Conservation (phyloP, 1,284 basidiomycete genomes). For the Coriolopsis trogii region DNA sequence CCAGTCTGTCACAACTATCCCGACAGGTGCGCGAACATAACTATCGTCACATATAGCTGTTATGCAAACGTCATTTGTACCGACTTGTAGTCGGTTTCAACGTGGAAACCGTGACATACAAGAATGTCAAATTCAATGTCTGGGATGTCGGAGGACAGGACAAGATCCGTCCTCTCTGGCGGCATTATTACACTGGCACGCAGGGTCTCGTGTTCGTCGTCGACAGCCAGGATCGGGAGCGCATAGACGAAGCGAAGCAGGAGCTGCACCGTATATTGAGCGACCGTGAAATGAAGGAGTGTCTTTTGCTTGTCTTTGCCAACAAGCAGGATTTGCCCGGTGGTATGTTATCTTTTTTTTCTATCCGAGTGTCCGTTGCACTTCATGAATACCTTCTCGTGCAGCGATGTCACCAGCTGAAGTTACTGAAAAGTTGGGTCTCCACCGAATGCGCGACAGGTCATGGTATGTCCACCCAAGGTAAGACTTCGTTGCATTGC, state of each 20-base stretch:
- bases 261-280: conserved; percentile 97
- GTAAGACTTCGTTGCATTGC: conserved; percentile 54
- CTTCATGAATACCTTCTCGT: background rate
- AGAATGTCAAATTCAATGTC: conserved; percentile 99
- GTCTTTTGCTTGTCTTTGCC: conserved; percentile 95
- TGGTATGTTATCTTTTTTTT: conserved; percentile 58
- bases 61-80: background rate
- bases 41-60: background rate
- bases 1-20: conserved; percentile 98
- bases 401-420: conserved; percentile 98
- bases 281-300: conserved; percentile 98
- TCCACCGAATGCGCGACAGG: conserved; percentile 95
- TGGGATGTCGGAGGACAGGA: conserved; percentile 99
- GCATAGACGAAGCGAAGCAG: conserved; percentile 95
- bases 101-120: conserved; percentile 99
- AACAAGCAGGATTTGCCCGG: conserved; percentile 99
- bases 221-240: conserved; percentile 88
- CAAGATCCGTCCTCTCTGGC: conserved; percentile 98
- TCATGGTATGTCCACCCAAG: conserved; percentile 99
- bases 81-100: conserved; percentile 88
- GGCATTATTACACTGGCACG: conserved; percentile 98
- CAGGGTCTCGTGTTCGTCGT: conserved; percentile 99
- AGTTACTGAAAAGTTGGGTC: conserved; percentile 95
- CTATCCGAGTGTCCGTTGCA: background rate
- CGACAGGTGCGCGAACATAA: conserved; percentile 74